Base-by-base conservation (phyloP, 352 stramenopile species). In the Phytophthora pini region DNA sequence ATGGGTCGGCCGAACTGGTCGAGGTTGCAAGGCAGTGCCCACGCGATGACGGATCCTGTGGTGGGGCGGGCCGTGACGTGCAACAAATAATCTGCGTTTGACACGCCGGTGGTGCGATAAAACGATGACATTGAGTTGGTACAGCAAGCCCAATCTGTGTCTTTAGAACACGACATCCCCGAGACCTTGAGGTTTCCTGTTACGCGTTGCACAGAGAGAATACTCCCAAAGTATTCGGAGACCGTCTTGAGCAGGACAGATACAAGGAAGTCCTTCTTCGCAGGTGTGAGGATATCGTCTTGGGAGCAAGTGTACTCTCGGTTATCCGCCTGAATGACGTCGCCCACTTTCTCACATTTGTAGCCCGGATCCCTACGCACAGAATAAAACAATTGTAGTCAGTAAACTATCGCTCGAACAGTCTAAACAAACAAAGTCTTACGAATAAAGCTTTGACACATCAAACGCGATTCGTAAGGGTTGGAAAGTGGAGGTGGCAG, bases 381-480 rank as follows among this genome's bases (percentile, higher is more conserved):
- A 31, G 26, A 38, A 26, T 4, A 20, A 26, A 26, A 22, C 44
- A 15, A 52, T 20, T 20, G 32, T 48, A 17, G 34, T 46, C n/a
- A 49, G 29, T 34, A 29, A 43, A 55, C 24, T 36, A 34, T 15
- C 2, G 11, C 2, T 40, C 12, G 1, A 26, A 13, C 26, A 27
- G 13, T 45, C 5, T 24, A 44, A 38, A 34, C 24, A 17, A 52
- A 13, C 8, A 9, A 7, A 11, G 7, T 5, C 72, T 57, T 78
- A 87, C 80, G 68, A 82, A 22, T 59, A 77, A 20, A 94, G 79
- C 43, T 90, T 91, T 6, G 86, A 94, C 0, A 92, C 52, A 26
- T 94, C 86, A 26, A 94, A 94, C 13, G 71, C 80, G 43, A 92
- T 92, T 36, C 86, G 82, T n/a, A 94, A 83, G 1, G 80, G 86